Conservation (phyloP, 164 flowering plant species). For the Euptelea pleiosperma region DNA sequence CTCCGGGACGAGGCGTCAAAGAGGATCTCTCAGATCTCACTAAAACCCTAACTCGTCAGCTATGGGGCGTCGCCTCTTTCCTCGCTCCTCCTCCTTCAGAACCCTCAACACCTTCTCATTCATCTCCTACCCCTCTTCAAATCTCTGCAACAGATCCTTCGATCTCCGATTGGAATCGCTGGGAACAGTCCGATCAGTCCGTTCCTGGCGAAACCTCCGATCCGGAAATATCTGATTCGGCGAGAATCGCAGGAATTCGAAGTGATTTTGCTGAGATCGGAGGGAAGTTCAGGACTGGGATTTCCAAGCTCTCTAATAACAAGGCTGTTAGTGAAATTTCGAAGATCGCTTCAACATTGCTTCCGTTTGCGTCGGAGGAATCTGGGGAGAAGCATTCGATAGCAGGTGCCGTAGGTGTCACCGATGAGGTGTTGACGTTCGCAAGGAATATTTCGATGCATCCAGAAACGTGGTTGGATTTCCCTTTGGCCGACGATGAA, state of each 20-base stretch:
- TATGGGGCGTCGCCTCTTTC: constrained; percentile 86
- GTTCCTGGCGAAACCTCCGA: constrained; percentile 18
- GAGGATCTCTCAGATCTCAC: constrained; percentile 76
- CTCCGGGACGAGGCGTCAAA: constrained; percentile 66
- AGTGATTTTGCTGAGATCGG: constrained; percentile 43
- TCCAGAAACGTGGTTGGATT: constrained; percentile 99
- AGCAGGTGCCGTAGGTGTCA: constrained; percentile 55
- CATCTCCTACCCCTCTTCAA: constrained; percentile 6
- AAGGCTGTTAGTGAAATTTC: constrained; percentile 40
- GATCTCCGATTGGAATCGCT: constrained; percentile 19
- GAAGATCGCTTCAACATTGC: constrained; percentile 39
- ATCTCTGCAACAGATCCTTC: constrained; percentile 6
- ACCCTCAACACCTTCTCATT: constrained; percentile 23
- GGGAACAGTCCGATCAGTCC: constrained; percentile 25
- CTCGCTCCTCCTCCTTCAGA: constrained; percentile 66
- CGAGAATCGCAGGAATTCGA: constrained; percentile 23
- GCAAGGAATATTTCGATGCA: constrained; percentile 87
- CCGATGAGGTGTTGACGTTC: constrained; percentile 82
- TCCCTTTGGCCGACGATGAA: constrained; percentile 78
- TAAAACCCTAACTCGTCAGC: constrained; percentile 74
- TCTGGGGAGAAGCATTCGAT: constrained; percentile 24
- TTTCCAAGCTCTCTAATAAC: constrained; percentile 23
- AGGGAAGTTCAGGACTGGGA: constrained; percentile 33
- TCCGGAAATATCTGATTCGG: constrained; percentile 23
- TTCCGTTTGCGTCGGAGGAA: constrained; percentile 30